Percentiles rank a stretch among this genome's conserved stretches.
phyloP scores from a whole-genome alignment of 2,329 filamentous ascomycete species.

The Ophiocordyceps sinensis region DNA sequence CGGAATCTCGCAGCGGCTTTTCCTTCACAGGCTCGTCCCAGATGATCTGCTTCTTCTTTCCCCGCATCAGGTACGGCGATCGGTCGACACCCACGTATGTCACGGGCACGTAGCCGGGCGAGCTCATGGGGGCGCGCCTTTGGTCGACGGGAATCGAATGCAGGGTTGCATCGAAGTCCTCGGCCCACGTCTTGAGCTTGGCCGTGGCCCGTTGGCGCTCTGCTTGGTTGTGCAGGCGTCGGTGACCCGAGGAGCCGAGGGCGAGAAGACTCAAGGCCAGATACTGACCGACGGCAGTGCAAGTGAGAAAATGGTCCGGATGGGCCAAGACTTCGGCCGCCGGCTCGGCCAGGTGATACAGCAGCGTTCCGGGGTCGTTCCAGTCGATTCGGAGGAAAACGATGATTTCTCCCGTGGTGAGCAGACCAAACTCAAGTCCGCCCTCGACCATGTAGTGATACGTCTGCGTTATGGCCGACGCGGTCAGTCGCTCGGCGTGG shows the following conservation, averaged over 20 bases:
- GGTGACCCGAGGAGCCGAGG: neutral
- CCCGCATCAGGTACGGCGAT: conserved; percentile 2
- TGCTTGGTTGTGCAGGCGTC: neutral
- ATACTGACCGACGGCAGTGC: conserved; percentile 14
- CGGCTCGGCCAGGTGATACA: conserved; percentile 13
- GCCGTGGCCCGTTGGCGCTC: conserved; percentile 6
- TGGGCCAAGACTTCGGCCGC: conserved; percentile 10
- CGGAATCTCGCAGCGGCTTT: neutral
- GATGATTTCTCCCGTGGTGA: conserved; percentile 27
- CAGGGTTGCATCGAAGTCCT: conserved; percentile 12
- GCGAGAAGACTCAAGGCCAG: conserved; percentile 5
- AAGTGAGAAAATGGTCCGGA: conserved; percentile 5
- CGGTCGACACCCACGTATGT: conserved; percentile 8
- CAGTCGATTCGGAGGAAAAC: conserved; percentile 27
- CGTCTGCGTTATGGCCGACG: conserved; percentile 29
- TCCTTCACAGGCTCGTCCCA: neutral
- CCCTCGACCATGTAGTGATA: conserved; percentile 34
- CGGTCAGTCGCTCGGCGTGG: conserved; percentile 20
- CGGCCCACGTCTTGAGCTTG: conserved; percentile 3
- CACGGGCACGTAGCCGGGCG: conserved; percentile 4
- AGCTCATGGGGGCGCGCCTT: conserved; percentile 4
- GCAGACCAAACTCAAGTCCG: conserved; percentile 27
- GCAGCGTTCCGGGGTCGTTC: conserved; percentile 6
- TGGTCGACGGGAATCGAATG: conserved; percentile 8
- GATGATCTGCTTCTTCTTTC: too few species aligned